Base-by-base conservation (phyloP, 768 basidiomycete species). In the Amanita brunnescens region DNA sequence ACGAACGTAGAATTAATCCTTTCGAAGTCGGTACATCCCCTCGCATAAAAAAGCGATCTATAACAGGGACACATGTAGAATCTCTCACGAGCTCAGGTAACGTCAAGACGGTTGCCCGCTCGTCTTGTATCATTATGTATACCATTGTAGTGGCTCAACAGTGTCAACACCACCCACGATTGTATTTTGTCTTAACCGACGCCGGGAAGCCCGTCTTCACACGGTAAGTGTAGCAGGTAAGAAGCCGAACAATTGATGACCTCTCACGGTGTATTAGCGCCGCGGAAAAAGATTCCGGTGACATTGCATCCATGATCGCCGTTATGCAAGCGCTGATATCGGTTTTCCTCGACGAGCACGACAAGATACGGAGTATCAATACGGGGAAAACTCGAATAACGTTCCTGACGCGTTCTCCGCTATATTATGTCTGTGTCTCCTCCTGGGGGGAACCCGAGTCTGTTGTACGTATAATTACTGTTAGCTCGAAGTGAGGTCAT, bases 131-230 rank as follows among this genome's bases (percentile, higher is more conserved):
- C n/a, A n/a, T 8, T 50, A 34, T 33, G 41, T 59, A 56, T 57
- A 47, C 44, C 30, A 55, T 47, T 54, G 46, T 55, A 76, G 75
- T 60, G 33, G 61, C 68, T 47, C 62, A 63, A 45, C 77, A 72
- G 33, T 61, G 68, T 47, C 62, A 63, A 45, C 77, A 72, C 59
- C 69, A 73, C 47, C 79, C 78, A 20, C 76, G 93, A 47, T 81
- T 91, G 62, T 99, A 97, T 65, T 96, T 89, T 61, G 79, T 97
- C 13, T 75, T 98, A 16, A 97, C 94, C 0, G 83, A 94, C 55
- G 96, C 96, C 26, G 96, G 96, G 24, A 98, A 99, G 66, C 94
- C 94, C n/a, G 93, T 99, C 9, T 99, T 89, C 61, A 75, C 82
- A 38, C 91, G 89, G 93, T 39, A 39, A 37, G 34, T 35, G 20